These are phyloP conservation scores for Hippophae gyantsensis DNA, from an alignment of 306 rosid species.

Conservation along the genomic window DNA sequence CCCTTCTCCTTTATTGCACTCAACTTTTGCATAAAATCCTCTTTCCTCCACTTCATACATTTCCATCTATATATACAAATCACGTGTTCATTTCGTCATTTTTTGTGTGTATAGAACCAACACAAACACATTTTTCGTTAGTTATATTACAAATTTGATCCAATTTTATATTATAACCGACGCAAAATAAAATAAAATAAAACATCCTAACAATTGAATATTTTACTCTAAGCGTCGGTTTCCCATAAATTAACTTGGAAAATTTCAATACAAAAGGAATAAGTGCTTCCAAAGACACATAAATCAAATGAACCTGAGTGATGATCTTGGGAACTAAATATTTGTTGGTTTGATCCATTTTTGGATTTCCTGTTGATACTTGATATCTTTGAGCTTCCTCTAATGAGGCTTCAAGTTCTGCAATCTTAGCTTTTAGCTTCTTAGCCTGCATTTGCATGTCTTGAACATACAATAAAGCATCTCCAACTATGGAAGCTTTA, in stretches of 20 bases:
- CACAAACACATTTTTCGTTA: not conserved
- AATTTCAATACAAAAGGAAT: too few species aligned
- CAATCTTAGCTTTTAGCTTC: conserved; percentile 49
- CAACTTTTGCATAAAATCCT: conserved; percentile 48
- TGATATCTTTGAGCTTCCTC: conserved; percentile 26
- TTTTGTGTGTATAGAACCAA: not conserved
- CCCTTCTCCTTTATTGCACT: conserved; percentile 52
- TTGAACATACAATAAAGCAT: conserved; percentile 54
- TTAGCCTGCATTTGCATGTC: conserved; percentile 57
- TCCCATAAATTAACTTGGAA: too few species aligned
- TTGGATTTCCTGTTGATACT: conserved; percentile 21
- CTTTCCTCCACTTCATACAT: conserved; percentile 66
- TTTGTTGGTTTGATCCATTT: conserved; percentile 11
- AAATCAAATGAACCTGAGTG: conserved; percentile 33
- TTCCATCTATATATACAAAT: conserved; percentile 32
- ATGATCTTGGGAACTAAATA: conserved; percentile 34
- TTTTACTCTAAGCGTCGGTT: too few species aligned
- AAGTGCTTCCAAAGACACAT: not conserved
- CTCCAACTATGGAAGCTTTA: conserved; percentile 76
- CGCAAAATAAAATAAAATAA: too few species aligned
- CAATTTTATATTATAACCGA: too few species aligned
- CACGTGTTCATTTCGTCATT: not conserved
- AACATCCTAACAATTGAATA: too few species aligned
- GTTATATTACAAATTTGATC: not conserved
- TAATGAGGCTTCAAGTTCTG: conserved; percentile 57